Evolutionary conservation across 2,329 filamentous ascomycete genomes (phyloP), one percentile per base, ranked within the genome.

Genomic region (Cladorrhinum sp.): DNA sequence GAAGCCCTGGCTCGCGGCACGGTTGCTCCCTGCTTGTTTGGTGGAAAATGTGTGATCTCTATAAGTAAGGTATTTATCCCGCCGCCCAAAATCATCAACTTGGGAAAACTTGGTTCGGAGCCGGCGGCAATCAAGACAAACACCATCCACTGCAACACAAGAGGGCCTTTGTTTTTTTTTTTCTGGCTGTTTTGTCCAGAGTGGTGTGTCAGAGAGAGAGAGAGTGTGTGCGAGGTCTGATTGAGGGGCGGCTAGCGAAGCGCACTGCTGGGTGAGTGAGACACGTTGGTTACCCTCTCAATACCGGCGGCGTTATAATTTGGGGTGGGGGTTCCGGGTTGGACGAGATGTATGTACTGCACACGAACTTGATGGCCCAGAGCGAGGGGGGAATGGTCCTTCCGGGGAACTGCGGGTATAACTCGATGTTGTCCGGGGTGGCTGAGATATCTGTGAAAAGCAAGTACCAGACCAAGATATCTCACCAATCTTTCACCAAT

Each of bases 1-100:
- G 59, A 63, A 60, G 59, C 58, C 52, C 60, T 62, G 55, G 60
- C 42, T 57, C 18, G 51, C 52, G 60, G 63, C 63, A 60, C 62
- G 58, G 64, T 57, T 62, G 30, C 60, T 58, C 60, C 55, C 42
- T 46, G 42, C 42, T 46, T 20, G n/a, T 46, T 20, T 3, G 16
- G 36, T 42, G n/a, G 42, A 46, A 9, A 28, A 28, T 28, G 4
- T 28, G 26, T n/a, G n/a, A n/a, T n/a, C n/a, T n/a, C n/a, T n/a
- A n/a, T n/a, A 9, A 28, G 26, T 3, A 8, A 42, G 10, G 7
- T 46, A 46, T 46, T 46, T 46, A 46, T 46, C 42, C 42, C 42
- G 18, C 4, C 42, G 4, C 9, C 9, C 14, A 16, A 46, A 46
- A 20, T 46, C 16, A 55, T 18, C 36, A 26, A 48, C 52, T 55